phyloP scores from a whole-genome alignment of 1,284 basidiomycete species.

The Leucoagaricus sp. region DNA sequence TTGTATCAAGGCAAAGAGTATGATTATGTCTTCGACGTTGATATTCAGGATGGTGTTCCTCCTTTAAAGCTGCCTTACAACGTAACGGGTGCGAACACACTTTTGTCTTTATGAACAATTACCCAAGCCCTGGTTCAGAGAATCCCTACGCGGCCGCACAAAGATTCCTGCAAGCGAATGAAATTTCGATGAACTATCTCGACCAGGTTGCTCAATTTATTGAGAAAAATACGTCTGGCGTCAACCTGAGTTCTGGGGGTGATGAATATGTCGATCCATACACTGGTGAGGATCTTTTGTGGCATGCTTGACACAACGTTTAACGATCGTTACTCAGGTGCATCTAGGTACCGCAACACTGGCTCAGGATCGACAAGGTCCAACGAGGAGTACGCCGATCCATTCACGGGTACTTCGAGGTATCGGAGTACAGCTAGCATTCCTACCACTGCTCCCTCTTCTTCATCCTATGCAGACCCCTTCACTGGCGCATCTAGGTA shows the following conservation, averaged over 20 bases:
- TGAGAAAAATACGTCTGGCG: constrained; percentile 85
- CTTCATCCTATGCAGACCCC: constrained; percentile 50
- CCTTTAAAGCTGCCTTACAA: constrained; percentile 96
- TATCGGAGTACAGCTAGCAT: constrained; percentile 41
- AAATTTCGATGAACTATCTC: constrained; percentile 81
- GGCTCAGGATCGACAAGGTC: constrained; percentile 24
- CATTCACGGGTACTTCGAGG: constrained; percentile 73
- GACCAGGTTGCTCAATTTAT: constrained; percentile 96
- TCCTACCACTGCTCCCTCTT: constrained; percentile 25
- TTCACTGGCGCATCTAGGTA: constrained; percentile 77
- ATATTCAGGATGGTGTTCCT: constrained; percentile 91
- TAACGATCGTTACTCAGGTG: constrained; percentile 39
- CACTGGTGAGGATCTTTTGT: constrained; percentile 80
- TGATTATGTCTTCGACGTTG: constrained; percentile 99
- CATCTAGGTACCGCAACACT: constrained; percentile 58
- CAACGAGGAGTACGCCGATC: constrained; percentile 51
- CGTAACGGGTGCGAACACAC: constrained; percentile 61
- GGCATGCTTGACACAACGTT: not conserved
- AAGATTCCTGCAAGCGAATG: constrained; percentile 83
- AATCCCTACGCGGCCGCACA: constrained; percentile 93
- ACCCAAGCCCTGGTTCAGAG: constrained; percentile 51
- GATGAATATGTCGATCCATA: constrained; percentile 86
- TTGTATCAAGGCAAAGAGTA: constrained; percentile 92
- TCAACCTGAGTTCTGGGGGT: constrained; percentile 59
- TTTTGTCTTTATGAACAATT: constrained; percentile 2